Evolutionary conservation across 768 basidiomycete species (phyloP).

Genomic region (Suillus clintonianus): DNA sequence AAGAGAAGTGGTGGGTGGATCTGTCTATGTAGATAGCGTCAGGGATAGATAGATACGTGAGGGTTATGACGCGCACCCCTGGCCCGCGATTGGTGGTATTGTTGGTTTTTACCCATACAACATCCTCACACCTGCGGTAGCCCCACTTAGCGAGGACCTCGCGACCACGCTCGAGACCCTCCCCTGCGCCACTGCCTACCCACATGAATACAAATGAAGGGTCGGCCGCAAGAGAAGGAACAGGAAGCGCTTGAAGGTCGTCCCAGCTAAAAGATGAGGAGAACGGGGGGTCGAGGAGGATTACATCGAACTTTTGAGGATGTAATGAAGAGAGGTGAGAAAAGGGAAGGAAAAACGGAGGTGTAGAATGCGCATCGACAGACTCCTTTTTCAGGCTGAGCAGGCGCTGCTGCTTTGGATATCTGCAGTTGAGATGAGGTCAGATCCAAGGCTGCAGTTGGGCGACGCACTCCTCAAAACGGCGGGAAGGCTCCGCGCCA

Average conservation of each 20-base stretch:
- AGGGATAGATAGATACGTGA: neutral
- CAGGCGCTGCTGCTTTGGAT: constrained; percentile 90
- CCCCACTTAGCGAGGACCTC: constrained; percentile 95
- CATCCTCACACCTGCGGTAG: constrained; percentile 92
- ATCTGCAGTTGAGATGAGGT: constrained; percentile 50
- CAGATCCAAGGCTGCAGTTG: neutral
- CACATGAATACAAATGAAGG: constrained; percentile 95
- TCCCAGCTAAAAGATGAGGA: constrained; percentile 87
- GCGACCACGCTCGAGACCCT: constrained; percentile 88
- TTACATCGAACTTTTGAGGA: constrained; percentile 83
- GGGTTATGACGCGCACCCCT: constrained; percentile 53
- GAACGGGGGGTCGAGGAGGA: constrained; percentile 89
- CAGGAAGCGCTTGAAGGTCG: constrained; percentile 76
- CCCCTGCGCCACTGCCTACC: constrained; percentile 90
- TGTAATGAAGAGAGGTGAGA: constrained; percentile 57
- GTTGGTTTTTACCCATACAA: constrained; percentile 99
- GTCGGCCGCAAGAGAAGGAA: constrained; percentile 82
- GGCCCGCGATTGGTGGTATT: constrained; percentile 68
- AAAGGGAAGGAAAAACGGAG: constrained; percentile 72
- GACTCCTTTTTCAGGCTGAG: constrained; percentile 81
- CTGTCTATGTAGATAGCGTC: constrained; percentile 51
- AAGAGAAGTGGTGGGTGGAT: constrained; percentile 82
- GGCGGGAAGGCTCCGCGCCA: constrained; percentile 82
- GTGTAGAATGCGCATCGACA: constrained; percentile 67
- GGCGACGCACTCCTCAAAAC: constrained; percentile 87